phyloP scores from a whole-genome alignment of 2,329 filamentous ascomycete species.

The Triangularia setosa region DNA sequence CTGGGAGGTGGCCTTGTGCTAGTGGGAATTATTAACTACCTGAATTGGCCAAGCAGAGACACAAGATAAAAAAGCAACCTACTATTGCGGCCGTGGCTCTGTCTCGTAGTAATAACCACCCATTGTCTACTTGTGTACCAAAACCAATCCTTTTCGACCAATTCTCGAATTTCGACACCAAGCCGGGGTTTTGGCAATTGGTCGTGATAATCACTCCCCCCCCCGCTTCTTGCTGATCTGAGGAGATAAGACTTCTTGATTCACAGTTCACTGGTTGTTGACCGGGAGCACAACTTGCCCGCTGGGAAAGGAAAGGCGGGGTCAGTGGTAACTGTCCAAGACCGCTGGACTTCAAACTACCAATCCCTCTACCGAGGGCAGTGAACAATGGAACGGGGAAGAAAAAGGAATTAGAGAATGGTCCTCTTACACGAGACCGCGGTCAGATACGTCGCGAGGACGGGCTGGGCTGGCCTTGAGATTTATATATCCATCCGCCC shows the following conservation, averaged over 20 bases:
- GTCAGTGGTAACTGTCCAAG: neutral
- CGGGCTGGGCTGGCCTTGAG: neutral
- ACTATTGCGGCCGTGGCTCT: slow-evolving; percentile 12
- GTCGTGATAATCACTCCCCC: too few relatives aligned
- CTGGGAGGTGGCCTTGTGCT: slow-evolving; percentile 14
- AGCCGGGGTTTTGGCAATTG: neutral
- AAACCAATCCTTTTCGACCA: neutral
- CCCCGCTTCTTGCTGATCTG: too few relatives aligned
- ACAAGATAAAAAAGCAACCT: neutral
- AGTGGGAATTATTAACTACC: neutral
- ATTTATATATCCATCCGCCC: slow-evolving; percentile 1
- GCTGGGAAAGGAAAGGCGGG: neutral
- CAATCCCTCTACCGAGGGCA: neutral
- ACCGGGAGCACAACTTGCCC: neutral
- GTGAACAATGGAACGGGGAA: neutral
- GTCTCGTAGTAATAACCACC: slow-evolving; percentile 12
- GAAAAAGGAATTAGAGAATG: neutral
- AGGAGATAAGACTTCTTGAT: too few relatives aligned
- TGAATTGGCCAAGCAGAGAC: neutral
- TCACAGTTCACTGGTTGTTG: neutral
- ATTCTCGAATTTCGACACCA: neutral
- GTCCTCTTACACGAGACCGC: neutral
- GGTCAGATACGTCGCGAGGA: neutral
- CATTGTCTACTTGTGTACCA: slow-evolving; percentile 1
- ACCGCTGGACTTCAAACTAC: neutral